Conservation (phyloP, 164 flowering plant species). For the Kalanchoe fedtschenkoi region DNA sequence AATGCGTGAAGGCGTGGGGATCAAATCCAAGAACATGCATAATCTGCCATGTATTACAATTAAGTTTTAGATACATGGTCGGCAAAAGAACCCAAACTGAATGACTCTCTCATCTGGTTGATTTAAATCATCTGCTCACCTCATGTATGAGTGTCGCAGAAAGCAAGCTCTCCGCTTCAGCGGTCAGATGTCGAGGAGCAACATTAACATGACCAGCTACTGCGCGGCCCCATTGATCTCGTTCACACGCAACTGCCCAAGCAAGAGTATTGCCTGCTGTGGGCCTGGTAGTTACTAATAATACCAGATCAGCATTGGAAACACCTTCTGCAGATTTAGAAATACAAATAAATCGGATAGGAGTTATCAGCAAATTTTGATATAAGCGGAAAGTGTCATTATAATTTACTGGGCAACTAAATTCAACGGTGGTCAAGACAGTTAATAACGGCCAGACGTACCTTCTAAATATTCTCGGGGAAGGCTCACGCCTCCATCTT, state of each 20-base stretch:
- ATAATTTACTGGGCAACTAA: not conserved
- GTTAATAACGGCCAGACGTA: constrained; percentile 12
- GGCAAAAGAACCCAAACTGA: not conserved
- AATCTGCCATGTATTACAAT: constrained; percentile 40
- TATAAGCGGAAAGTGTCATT: constrained; percentile 1
- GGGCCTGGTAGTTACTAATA: constrained; percentile 93
- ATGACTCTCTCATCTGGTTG: not conserved
- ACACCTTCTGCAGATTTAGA: constrained; percentile 83
- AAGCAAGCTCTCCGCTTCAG: constrained; percentile 92
- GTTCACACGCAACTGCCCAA: constrained; percentile 99
- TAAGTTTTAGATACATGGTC: constrained; percentile 7
- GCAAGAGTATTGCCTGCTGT: constrained; percentile 98
- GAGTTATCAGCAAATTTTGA: constrained; percentile 5
- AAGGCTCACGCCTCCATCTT: constrained; percentile 89
- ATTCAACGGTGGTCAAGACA: not conserved
- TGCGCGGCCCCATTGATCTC: constrained; percentile 99
- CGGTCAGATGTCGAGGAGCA: constrained; percentile 97
- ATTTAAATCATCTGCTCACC: constrained; percentile 56
- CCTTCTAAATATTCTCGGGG: constrained; percentile 97
- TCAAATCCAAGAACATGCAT: constrained; percentile 99
- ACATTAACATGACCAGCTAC: constrained; percentile 99
- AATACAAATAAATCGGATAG: constrained; percentile 5
- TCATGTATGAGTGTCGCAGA: constrained; percentile 95
- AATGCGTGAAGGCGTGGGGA: constrained; percentile 99
- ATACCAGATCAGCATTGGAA: constrained; percentile 84